Conservation (phyloP, 139 green algal species). For the Asterochloris sp. region DNA sequence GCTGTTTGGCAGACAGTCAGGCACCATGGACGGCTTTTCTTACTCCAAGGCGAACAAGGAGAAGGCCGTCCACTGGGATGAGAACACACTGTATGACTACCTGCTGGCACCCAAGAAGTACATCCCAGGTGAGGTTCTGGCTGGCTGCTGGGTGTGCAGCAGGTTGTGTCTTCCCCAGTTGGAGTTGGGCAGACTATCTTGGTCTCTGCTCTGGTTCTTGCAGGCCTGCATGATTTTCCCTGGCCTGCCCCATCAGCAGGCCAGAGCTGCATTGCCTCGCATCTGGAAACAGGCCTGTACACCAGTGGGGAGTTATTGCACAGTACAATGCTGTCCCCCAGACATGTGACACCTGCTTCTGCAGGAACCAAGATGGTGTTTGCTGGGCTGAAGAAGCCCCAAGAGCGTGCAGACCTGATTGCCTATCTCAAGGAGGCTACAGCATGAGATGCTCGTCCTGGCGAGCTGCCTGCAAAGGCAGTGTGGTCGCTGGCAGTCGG, state of each 20-base stretch:
- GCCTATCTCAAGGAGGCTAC: conserved; percentile 85
- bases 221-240: not conserved
- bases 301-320: no score
- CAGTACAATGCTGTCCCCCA: not conserved
- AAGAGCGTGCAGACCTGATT: conserved; percentile 79
- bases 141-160: not conserved
- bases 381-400: conserved; percentile 95
- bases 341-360: not conserved
- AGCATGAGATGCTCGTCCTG: conserved; percentile 26
- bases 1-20: conserved; percentile 84
- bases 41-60: conserved; percentile 99
- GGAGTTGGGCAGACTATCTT: not conserved
- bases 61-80: conserved; percentile 80
- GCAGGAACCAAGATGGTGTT: conserved; percentile 99
- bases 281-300: no score
- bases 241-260: not conserved
- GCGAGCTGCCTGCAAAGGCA: no score
- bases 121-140: conserved; percentile 56
- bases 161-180: not conserved
- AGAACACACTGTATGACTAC: conserved; percentile 94
- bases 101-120: conserved; percentile 98
- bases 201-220: not conserved
- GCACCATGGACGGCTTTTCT: conserved; percentile 81
- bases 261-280: no score
- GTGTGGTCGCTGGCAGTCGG: no score